Evolutionary conservation across 441 rosid genomes (phyloP), one percentile per base, ranked within the genome.

Genomic region (Brassica balearica): DNA sequence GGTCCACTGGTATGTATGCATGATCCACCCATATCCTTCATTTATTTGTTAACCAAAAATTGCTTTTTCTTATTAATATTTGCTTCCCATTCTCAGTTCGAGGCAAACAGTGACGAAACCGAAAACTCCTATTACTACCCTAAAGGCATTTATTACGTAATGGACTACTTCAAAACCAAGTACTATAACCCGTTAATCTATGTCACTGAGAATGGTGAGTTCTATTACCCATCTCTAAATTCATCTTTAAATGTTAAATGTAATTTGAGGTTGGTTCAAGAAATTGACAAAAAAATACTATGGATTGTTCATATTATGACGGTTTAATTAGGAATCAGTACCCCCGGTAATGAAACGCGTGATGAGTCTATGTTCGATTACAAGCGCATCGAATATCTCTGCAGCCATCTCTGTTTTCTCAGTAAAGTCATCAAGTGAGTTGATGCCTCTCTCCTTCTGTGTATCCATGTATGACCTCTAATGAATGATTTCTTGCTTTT

Each of bases 391-490:
- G 62, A 66, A 65, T 78, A 78, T 78, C 55, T 72, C 0, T 66
- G 81, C 0, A 78, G 81, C 14, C 81, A 78, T 78, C 77, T 78
- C 0, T 78, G 81, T 59, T 78, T 72, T 8, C 68, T 78, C 72
- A 59, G 64, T 27, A 65, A 78, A 12, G 81, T 55, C 27, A 78
- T 78, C 68, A 65, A 19, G 81, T 78, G 62, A 67, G 78, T 67
- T 3, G 8, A 46, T 61, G 12, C 27, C 15, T 14, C 14, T 59
- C 8, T 38, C 27, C 36, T 36, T 71, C 34, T 69, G 12, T 53
- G 2, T 56, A 11, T 41, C 10, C 7, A 25, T 2, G n/a, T 46
- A 4, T 60, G 32, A 11, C 65, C 34, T 23, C 34, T 23, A 60
- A 19, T 61, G 14, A 14, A 19, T 61, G 14, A 14, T 62, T 58